These are phyloP conservation scores for Lindgomyces ingoldianus DNA, from an alignment of 495 filamentous ascomycete genomes.

Conservation along the genomic window DNA sequence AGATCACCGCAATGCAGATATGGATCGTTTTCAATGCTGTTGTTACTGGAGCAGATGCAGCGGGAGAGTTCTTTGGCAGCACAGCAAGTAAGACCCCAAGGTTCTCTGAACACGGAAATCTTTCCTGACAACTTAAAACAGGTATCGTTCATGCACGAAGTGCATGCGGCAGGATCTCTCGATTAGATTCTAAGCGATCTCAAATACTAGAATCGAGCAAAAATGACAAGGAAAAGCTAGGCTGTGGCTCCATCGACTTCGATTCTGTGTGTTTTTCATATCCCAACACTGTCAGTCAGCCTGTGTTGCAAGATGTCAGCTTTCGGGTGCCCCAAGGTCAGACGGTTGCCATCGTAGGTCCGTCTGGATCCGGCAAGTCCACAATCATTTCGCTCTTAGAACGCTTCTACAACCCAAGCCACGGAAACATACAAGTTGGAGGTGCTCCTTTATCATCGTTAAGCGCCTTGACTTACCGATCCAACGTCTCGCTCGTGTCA, in stretches of 20 bases:
- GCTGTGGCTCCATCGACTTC: conserved; percentile 52
- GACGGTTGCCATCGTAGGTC: conserved; percentile 37
- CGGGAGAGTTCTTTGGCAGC: conserved; percentile 11
- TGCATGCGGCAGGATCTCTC: background rate
- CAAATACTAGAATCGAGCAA: background rate
- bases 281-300: conserved; percentile 53
- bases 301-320: conserved; percentile 25
- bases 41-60: conserved; percentile 4
- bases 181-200: background rate
- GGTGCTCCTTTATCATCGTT: background rate
- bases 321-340: conserved; percentile 29
- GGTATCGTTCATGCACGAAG: conserved; percentile 7
- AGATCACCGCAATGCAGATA: background rate
- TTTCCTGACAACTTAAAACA: background rate
- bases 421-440: conserved; percentile 30
- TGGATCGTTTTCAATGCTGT: conserved; percentile 1
- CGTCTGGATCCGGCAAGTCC: conserved; percentile 38
- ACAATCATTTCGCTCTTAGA: conserved; percentile 38
- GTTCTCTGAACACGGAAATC: background rate
- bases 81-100: background rate
- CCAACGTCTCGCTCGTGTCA: conserved; percentile 72
- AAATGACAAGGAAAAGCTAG: background rate
- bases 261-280: conserved; percentile 66
- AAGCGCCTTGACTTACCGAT: conserved; percentile 56
- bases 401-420: conserved; percentile 37